A percentile compares a stretch with the other conserved stretches of the same genome.
These are phyloP conservation scores for Urostyla sp. DNA, from an alignment of 73 alveolate genomes.

Conservation along the genomic window DNA sequence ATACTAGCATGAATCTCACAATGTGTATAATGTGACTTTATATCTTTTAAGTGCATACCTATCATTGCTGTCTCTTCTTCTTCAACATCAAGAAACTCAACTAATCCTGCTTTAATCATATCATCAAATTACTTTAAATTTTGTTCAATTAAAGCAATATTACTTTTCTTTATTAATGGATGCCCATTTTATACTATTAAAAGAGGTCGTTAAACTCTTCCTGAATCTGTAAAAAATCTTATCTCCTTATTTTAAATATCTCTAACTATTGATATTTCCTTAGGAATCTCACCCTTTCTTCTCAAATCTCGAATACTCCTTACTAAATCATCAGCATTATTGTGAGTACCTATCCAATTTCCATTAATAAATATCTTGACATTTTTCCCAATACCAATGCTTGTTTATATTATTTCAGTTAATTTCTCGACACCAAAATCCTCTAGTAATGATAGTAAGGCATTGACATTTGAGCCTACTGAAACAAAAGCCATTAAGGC, in stretches of 20 bases:
- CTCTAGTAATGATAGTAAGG: slow-evolving; percentile 74
- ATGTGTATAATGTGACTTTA: slow-evolving; percentile 94
- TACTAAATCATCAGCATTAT: slow-evolving; percentile 89
- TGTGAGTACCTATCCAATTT: slow-evolving; percentile 97
- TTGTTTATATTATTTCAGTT: slow-evolving; percentile 77
- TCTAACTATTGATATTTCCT: slow-evolving; percentile 96
- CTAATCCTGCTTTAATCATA: slow-evolving; percentile 87
- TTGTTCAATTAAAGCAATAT: slow-evolving; percentile 44
- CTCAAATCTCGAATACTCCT: slow-evolving; percentile 76
- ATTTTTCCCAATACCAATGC: slow-evolving; percentile 74
- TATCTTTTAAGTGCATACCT: slow-evolving; percentile 95
- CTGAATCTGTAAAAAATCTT: slow-evolving; percentile 98
- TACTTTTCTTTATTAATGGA: slow-evolving; percentile 70
- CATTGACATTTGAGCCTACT: slow-evolving; percentile 84
- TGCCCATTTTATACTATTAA: slow-evolving; percentile 88
- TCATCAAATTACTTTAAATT: slow-evolving; percentile 80
- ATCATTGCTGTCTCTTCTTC: slow-evolving; percentile 99
- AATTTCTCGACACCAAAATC: slow-evolving; percentile 86
- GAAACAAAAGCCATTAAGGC: slow-evolving; percentile 97
- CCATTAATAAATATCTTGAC: slow-evolving; percentile 99
- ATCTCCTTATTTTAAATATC: slow-evolving; percentile 95
- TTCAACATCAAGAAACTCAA: slow-evolving; percentile 99
- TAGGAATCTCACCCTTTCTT: slow-evolving; percentile 80
- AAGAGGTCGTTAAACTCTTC: slow-evolving; percentile 97
- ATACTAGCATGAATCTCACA: slow-evolving; percentile 99